Evolutionary conservation across 805 yeast genomes (phyloP), one percentile per base, ranked within the genome.

Genomic region (Zygotorulaspora danielsina): DNA sequence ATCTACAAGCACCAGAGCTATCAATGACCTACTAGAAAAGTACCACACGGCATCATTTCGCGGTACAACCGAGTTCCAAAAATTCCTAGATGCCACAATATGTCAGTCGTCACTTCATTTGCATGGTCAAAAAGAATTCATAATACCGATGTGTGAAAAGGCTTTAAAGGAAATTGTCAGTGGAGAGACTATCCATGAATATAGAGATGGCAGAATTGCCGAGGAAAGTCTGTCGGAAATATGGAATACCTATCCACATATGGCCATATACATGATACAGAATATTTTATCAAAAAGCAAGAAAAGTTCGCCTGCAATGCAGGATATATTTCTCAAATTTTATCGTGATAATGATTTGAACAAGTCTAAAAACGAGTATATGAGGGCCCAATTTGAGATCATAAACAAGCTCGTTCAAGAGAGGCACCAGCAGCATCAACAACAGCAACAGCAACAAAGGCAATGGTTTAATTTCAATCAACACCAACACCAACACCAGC

Each of bases 341-440:
- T 53, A 46, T 21, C 40, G 51, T 2, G 54, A 55, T 6, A 46
- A 51, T 17, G 36, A 46, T 4, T 35, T 58, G 18, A 29, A 35
- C 12, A 44, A 45, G 10, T 42, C 61, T 6, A 28, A 24, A 3
- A 49, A 55, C 32, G 37, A 34, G 21, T 45, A 38, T 17, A 41
- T 57, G 7, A 44, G 36, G 17, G 38, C 48, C 40, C 53, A 54
- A 68, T 42, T 72, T 65, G 53, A 61, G 50, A 26, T 54, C 48
- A 34, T 73, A 10, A 63, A 58, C 13, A 58, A 60, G 8, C 53
- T 57, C 25, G 50, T 63, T 34, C 64, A 64, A 19, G 64, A 59
- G 21, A 65, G 59, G 33, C 67, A 63, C 22, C 70, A 66, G 25
- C 66, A 64, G 33, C 71, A 69, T 34, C 70, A 70, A 26, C 75